Conservation (phyloP, 495 filamentous ascomycete genomes). For the Clavariopsis aquatica region DNA sequence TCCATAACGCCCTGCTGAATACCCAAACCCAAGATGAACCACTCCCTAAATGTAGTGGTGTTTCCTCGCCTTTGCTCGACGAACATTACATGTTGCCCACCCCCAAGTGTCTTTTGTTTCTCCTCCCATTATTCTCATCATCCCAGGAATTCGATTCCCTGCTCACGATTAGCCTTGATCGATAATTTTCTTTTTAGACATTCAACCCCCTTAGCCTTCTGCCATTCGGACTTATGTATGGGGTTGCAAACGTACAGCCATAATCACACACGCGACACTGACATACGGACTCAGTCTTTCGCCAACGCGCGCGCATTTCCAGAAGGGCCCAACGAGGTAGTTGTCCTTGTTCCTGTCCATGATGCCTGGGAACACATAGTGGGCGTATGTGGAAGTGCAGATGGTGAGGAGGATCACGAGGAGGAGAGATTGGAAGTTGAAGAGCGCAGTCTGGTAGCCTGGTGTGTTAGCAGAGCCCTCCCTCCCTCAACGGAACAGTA, state of each 20-base stretch:
- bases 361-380: conserved; percentile 84
- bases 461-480: no score
- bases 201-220: not conserved
- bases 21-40: not conserved
- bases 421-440: conserved; percentile 88
- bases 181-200: no score
- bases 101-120: not conserved
- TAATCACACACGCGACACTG: conserved; percentile 87
- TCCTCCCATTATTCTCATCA: not conserved
- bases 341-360: conserved; percentile 93
- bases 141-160: conserved; percentile 14
- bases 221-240: not conserved
- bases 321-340: conserved; percentile 79
- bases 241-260: conserved; percentile 82
- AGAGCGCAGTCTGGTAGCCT: conserved; percentile 75
- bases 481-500: no score
- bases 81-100: not conserved
- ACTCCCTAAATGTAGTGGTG: no score
- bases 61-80: no score
- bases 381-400: conserved; percentile 90
- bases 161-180: no score
- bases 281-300: conserved; percentile 95
- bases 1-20: conserved; percentile 17
- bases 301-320: conserved; percentile 93
- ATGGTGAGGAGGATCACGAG: conserved; percentile 92